Base-by-base conservation (phyloP, 192 early-diverging fungal species). In the Rhizoclosmatium globosum region DNA sequence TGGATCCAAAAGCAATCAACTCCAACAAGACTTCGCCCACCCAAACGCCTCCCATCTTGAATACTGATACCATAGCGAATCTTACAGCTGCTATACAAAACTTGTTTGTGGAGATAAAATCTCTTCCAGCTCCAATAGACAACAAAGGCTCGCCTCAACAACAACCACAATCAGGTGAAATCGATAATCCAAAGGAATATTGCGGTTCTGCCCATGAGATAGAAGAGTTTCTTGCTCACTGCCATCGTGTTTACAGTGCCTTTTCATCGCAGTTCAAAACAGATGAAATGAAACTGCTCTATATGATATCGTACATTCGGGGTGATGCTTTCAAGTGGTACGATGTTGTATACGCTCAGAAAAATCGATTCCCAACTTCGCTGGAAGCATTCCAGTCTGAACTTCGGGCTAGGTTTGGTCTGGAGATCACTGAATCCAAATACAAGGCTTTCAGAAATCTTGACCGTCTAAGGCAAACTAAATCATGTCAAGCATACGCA, bases 271-370 rank as follows among this genome's bases (percentile, higher is more conserved):
- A 7, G 21, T 64, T 38, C 21, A 9, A 7, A 9, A 38, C 61
- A 19, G 39, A 38, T 39, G 61, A 19, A 19, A 21, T 9, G 11
- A 64, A 39, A 21, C 6, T 64, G 6, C 4, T 64, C 61, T 64
- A 64, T 39, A 38, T 39, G 61, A 21, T 64, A 6, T 64, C 61
- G 11, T 64, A 17, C 21, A 7, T 64, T 21, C 61, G 61, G 11
- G 39, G 61, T 1, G 61, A n/a, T 23, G 61, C 61, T 9, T 64
- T 64, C 21, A 64, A 64, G 39, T 64, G 61, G 61, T 64, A 19
- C 61, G 61, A 64, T 17, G 61, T 21, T 7, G 21, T 23, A 17
- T 53, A 53, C 50, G 61, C 6, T 7, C 21, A 9, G 15, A 6
- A 9, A 9, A 23, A 64, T 23, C 9, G 6, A 21, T 23, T 64